Conservation (phyloP, 2,329 filamentous ascomycete genomes). For the Xenosphaeropsis pyriputrescens region DNA sequence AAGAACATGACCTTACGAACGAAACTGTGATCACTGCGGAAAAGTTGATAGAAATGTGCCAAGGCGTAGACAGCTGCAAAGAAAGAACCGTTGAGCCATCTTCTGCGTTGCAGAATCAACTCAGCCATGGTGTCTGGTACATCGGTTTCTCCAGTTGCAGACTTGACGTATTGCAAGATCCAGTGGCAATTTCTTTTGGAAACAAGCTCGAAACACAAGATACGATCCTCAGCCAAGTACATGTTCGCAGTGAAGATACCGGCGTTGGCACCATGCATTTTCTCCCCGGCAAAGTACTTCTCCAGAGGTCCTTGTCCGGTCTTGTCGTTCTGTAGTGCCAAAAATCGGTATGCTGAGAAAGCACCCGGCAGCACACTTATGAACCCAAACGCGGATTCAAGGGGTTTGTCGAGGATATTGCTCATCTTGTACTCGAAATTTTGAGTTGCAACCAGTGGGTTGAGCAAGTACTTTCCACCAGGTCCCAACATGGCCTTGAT, state of each 20-base stretch:
- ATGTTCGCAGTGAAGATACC: constrained; percentile 98
- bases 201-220: constrained; percentile 95
- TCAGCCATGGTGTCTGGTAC: constrained; percentile 90
- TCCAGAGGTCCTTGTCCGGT: constrained; percentile 83
- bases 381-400: constrained; percentile 95
- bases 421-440: constrained; percentile 99
- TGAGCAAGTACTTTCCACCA: constrained; percentile 74
- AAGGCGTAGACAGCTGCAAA: constrained; percentile 94
- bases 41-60: constrained; percentile 91
- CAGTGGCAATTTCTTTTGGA: constrained; percentile 95
- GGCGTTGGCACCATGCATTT: constrained; percentile 74
- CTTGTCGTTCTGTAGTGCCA: constrained; percentile 94
- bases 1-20: constrained; percentile 81
- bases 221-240: constrained; percentile 97
- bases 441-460: constrained; percentile 87
- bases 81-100: constrained; percentile 97
- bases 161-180: constrained; percentile 98
- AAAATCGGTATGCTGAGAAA: constrained; percentile 93
- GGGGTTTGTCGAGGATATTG: constrained; percentile 94
- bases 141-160: constrained; percentile 89
- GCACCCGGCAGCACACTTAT: constrained; percentile 93
- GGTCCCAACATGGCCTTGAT: constrained; percentile 95
- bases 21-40: constrained; percentile 80
- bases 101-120: constrained; percentile 85
- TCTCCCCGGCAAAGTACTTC: constrained; percentile 95